Conservation (phyloP, 768 basidiomycete species). For the Leccinum subgranulosum region DNA sequence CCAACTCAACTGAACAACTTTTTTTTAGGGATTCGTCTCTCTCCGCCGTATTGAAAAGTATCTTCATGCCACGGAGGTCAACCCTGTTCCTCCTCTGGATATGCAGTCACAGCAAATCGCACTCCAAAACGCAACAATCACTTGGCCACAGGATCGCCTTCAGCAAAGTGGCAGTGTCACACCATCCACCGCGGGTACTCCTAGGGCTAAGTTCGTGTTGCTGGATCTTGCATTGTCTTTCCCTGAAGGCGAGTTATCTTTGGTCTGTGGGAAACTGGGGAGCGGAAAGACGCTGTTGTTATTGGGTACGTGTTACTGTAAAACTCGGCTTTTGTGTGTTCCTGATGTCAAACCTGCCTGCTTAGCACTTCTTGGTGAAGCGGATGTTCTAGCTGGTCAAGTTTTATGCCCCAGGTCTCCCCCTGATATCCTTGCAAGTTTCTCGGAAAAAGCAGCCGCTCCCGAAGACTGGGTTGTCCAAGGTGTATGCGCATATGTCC, state of each 20-base stretch:
- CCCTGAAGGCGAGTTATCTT: conserved; percentile 72
- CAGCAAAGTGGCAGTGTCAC: conserved; percentile 40
- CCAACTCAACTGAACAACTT: background rate
- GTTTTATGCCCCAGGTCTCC: conserved; percentile 81
- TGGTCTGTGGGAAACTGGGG: conserved; percentile 87
- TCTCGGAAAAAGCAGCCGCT: conserved; percentile 39
- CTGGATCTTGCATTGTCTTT: conserved; percentile 77
- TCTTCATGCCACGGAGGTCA: conserved; percentile 70
- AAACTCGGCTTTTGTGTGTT: background rate
- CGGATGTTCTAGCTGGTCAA: conserved; percentile 66
- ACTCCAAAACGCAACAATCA: conserved; percentile 82
- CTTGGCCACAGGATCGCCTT: conserved; percentile 82
- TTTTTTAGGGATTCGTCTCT: conserved; percentile 67
- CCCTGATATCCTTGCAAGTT: conserved; percentile 69
- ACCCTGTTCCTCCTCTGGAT: conserved; percentile 53
- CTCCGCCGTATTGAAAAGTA: conserved; percentile 91
- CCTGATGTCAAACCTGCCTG: conserved; percentile 4
- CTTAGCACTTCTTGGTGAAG: conserved; percentile 67
- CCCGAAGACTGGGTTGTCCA: conserved; percentile 73
- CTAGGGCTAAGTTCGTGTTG: conserved; percentile 74
- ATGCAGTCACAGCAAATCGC: conserved; percentile 60
- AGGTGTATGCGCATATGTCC: conserved; percentile 84
- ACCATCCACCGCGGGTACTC: conserved; percentile 65
- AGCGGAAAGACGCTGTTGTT: conserved; percentile 86
- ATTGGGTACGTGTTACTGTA: conserved; percentile 40